These are phyloP conservation scores for Solanum lycopersicoides DNA, from an alignment of 257 asterid species.

Conservation along the genomic window DNA sequence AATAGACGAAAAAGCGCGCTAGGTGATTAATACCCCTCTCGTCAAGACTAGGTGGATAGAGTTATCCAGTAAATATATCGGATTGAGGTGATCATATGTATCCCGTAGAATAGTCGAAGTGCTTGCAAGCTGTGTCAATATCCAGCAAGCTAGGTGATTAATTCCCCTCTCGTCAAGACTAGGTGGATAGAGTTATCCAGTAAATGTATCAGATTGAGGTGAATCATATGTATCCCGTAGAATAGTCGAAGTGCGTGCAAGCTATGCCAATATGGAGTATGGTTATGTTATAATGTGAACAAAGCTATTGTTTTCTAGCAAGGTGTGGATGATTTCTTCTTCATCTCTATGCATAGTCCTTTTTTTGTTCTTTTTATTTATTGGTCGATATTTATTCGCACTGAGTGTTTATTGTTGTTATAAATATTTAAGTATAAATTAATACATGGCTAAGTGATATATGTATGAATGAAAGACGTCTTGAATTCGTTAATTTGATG, in stretches of 20 bases:
- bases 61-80: neutral
- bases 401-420: accelerated
- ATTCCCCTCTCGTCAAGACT: neutral
- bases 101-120: no score
- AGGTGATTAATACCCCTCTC: neutral
- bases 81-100: neutral
- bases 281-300: neutral
- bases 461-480: neutral
- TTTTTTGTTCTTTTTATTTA: no score
- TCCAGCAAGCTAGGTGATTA: neutral
- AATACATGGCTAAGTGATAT: neutral
- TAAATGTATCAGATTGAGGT: neutral
- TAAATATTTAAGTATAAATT: neutral
- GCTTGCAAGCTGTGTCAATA: no score
- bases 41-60: neutral
- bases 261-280: neutral
- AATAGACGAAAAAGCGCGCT: neutral
- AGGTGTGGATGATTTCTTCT: no score
- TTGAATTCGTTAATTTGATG: neutral
- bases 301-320: neutral
- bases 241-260: neutral
- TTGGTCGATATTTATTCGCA: no score
- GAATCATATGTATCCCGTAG: neutral
- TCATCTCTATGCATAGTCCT: no score
- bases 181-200: neutral